Conservation (phyloP, 2,329 filamentous ascomycete species). For the Hymenoscyphus repandus region DNA sequence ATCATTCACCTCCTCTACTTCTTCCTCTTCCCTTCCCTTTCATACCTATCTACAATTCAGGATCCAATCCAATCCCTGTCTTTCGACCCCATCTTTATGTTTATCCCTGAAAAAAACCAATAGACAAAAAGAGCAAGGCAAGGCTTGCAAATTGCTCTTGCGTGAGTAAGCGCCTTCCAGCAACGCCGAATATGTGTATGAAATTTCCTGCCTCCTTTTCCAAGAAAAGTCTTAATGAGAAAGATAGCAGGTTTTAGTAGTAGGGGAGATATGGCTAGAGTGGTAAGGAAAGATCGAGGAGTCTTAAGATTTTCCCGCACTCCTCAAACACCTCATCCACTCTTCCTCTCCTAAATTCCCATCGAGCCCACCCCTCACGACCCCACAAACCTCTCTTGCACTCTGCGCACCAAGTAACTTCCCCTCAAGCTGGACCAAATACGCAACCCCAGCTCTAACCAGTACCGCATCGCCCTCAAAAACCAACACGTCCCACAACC, state of each 20-base stretch:
- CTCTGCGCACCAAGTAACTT: constrained; percentile 39
- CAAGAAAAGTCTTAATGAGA: background rate
- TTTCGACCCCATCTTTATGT: too few relatives aligned
- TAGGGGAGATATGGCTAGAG: too few relatives aligned
- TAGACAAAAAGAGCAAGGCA: too few relatives aligned
- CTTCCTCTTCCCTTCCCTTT: too few relatives aligned
- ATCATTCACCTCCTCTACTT: too few relatives aligned
- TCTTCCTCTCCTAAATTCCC: constrained; percentile 19
- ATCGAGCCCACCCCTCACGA: constrained; percentile 16
- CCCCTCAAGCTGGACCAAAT: constrained; percentile 49
- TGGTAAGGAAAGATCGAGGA: background rate
- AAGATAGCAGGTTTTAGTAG: background rate
- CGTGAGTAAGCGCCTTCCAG: too few relatives aligned
- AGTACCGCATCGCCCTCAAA: constrained; percentile 75
- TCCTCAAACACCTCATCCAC: constrained; percentile 25
- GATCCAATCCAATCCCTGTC: too few relatives aligned
- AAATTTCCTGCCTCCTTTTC: too few relatives aligned
- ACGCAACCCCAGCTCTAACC: constrained; percentile 64
- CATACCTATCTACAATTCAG: too few relatives aligned
- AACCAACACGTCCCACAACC: constrained; percentile 77
- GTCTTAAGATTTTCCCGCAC: constrained; percentile 23
- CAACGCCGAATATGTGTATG: too few relatives aligned
- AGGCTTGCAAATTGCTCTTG: too few relatives aligned
- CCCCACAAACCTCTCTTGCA: constrained; percentile 16
- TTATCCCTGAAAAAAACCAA: too few relatives aligned